Base-by-base conservation (phyloP, 164 flowering plant species). In the Chimonanthus salicifolius region DNA sequence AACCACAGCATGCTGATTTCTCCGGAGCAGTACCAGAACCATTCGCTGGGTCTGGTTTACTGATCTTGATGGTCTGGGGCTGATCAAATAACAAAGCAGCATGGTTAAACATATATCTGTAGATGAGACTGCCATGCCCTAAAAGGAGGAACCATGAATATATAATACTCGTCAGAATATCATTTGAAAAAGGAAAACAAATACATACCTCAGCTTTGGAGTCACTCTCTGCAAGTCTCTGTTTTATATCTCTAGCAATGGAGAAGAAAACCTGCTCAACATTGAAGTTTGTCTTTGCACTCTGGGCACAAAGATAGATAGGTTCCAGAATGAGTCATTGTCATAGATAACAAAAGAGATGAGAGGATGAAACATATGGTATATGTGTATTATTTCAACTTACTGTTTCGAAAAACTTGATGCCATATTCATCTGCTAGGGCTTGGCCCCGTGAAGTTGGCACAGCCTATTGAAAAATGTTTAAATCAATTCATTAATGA, bases 1-100 rank as follows among this genome's bases (percentile, higher is more conserved):
- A 87, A 75, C 91, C 93, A 71, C 94, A 88, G 84, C 97, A 91
- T 62, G 86, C 83, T 49, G 97, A 88, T 75, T 74, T 87, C 75
- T 77, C 85, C 6, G 90, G 75, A 67, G 87, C 81, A 82, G 84
- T 87, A 54, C 82, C 74, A 74, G 83, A 76, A 11, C 88, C 89
- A 4, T 77, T 81, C 21, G 80, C 79, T 73, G 83, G 88, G 76
- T 88, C 92, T 8, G 84, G 74, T 79, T 80, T 86, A 75, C 84
- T 88, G 66, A 91, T 89, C 83, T 72, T 86, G 72, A 91, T 84
- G 49, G 94, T 74, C 65, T 85, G 90, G 48, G 91, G 92, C 92
- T 88, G 91, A 51, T 8, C 58, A 51, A 51, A 51, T 51, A 15
- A 51, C 58, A 51, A 51, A 10, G 58, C 13, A 51, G 58, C 33